phyloP scores from a whole-genome alignment of 2,329 filamentous ascomycete genomes.

The Periconia digitata region DNA sequence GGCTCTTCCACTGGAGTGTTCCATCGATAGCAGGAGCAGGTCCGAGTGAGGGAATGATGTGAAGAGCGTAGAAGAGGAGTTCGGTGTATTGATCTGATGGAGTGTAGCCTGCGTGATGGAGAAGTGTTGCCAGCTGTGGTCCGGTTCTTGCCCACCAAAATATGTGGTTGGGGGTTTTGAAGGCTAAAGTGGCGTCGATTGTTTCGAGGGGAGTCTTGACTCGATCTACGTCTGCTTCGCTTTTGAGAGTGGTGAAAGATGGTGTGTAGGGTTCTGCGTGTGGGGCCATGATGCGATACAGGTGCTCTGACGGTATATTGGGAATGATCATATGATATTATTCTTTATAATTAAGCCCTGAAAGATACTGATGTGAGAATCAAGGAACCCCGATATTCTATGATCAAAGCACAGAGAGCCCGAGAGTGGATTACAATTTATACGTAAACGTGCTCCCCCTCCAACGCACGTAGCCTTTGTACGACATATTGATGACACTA shows the following conservation, averaged over 20 bases:
- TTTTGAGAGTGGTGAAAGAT: not conserved
- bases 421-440: no score
- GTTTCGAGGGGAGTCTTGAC: constrained; percentile 3
- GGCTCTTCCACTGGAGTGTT: constrained; percentile 9
- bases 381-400: no score
- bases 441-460: no score
- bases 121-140: constrained; percentile 7
- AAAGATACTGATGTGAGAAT: no score
- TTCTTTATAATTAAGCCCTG: no score
- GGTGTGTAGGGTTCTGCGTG: not conserved
- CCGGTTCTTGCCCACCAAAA: constrained; percentile 14
- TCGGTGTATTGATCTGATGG: constrained; percentile 11
- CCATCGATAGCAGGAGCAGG: constrained; percentile 6
- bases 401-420: no score
- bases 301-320: no score
- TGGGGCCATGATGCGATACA: not conserved
- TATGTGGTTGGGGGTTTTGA: constrained; percentile 6
- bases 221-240: not conserved
- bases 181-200: constrained; percentile 1
- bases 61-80: constrained; percentile 12
- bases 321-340: not conserved
- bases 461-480: no score
- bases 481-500: no score
- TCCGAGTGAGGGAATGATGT: constrained; percentile 10
- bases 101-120: constrained; percentile 7